These are phyloP conservation scores for Prunus kanzakura DNA, from an alignment of 306 rosid species.

Conservation along the genomic window DNA sequence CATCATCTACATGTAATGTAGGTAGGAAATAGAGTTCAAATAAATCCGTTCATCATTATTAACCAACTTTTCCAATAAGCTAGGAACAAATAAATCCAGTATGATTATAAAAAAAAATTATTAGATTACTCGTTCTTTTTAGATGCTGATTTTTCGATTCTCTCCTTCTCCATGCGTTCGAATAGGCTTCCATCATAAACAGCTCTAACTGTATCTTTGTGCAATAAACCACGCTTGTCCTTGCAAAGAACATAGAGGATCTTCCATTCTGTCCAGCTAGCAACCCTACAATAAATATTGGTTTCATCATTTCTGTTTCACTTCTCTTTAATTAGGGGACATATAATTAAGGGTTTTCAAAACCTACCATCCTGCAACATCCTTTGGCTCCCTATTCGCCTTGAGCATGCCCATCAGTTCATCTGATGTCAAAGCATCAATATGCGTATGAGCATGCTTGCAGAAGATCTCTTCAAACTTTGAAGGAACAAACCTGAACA, in stretches of 20 bases:
- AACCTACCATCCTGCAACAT: conserved; percentile 59
- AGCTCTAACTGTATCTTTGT: conserved; percentile 50
- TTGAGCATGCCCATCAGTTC: conserved; percentile 52
- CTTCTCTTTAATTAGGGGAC: too few relatives aligned
- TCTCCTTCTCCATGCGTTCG: conserved; percentile 49
- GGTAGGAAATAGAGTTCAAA: not conserved
- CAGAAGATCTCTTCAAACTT: conserved; percentile 70
- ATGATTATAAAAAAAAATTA: not conserved
- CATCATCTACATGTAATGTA: not conserved
- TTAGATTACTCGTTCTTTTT: conserved; percentile 36
- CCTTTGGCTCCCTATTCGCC: conserved; percentile 55
- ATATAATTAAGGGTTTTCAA: not conserved
- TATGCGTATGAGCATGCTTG: conserved; percentile 50
- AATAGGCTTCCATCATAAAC: conserved; percentile 86
- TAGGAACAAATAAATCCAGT: not conserved
- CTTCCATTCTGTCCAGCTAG: conserved; percentile 59
- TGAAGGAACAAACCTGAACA: conserved; percentile 55
- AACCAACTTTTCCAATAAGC: not conserved
- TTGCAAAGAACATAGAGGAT: conserved; percentile 59
- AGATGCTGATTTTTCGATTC: not conserved
- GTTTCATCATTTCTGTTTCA: not conserved
- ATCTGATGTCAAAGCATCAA: conserved; percentile 57
- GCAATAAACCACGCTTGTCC: conserved; percentile 65
- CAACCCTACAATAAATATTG: conserved; percentile 38
- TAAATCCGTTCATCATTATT: not conserved